Percentiles rank a stretch among this genome's conserved stretches.
Conservation (phyloP, 2,329 filamentous ascomycete genomes). For the Exophiala sp. region DNA sequence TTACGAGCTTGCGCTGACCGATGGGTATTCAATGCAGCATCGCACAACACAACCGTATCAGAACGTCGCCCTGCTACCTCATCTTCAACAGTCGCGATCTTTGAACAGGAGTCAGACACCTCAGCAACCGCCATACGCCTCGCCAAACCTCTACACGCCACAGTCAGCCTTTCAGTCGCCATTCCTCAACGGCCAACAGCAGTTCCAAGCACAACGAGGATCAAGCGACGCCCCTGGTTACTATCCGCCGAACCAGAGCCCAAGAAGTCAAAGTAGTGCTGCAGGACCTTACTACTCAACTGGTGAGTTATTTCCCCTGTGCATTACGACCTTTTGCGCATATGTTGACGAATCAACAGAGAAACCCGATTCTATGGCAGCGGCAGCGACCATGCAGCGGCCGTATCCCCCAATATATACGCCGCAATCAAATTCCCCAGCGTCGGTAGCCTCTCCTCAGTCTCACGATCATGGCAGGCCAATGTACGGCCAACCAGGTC, state of each 20-base stretch:
- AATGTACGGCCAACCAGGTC: slow-evolving; percentile 75
- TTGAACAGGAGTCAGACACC: slow-evolving; percentile 20
- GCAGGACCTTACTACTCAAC: slow-evolving; percentile 82
- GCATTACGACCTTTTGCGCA: not conserved
- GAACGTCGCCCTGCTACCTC: slow-evolving; percentile 25
- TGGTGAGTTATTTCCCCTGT: slow-evolving; percentile 56
- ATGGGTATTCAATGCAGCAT: slow-evolving; percentile 28
- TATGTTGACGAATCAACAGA: slow-evolving; percentile 61
- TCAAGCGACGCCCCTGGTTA: slow-evolving; percentile 65
- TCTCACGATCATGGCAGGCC: slow-evolving; percentile 79
- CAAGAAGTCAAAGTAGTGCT: slow-evolving; percentile 78
- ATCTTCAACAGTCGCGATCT: slow-evolving; percentile 31
- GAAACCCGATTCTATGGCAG: slow-evolving; percentile 67
- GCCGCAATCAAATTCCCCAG: slow-evolving; percentile 90
- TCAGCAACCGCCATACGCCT: slow-evolving; percentile 23
- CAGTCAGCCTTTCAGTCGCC: slow-evolving; percentile 45
- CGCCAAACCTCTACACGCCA: slow-evolving; percentile 22
- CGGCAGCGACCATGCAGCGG: slow-evolving; percentile 62
- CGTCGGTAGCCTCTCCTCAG: slow-evolving; percentile 85
- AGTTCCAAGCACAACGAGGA: slow-evolving; percentile 39
- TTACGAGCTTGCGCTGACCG: slow-evolving; percentile 14
- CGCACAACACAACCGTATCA: slow-evolving; percentile 26
- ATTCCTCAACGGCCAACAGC: slow-evolving; percentile 56
- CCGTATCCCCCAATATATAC: slow-evolving; percentile 85
- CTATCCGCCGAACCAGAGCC: slow-evolving; percentile 75